Evolutionary conservation across 768 basidiomycete species (phyloP), one percentile per base, ranked within the genome.

Genomic region (Russula brevipes): DNA sequence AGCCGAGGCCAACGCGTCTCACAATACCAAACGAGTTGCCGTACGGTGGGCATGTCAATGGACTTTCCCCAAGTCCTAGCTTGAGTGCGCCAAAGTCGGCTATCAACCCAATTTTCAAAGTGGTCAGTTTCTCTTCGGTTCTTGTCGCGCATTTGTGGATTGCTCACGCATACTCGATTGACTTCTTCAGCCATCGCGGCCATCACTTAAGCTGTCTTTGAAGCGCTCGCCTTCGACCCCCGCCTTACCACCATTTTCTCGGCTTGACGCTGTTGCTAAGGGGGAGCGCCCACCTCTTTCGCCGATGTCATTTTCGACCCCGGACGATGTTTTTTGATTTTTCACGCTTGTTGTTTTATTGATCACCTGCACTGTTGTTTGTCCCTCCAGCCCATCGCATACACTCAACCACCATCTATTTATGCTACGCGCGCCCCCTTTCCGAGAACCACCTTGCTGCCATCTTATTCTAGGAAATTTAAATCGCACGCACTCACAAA

Each of bases 31-130:
- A 44, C 10, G 61, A 62, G 7, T 50, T 65, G 38, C 73, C 70
- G 78, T 64, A 68, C 44, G 77, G 81, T 69, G 79, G 80, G 41
- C 79, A 80, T 62, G 69, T 77, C 45, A 76, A 78, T 66, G 81
- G 81, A 52, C 81, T 83, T 69, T 84, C 86, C 17, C 81, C 86
- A 55, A 85, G 83, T 68, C 81, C 87, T 41, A 80, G 80, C 52
- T 75, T 80, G 57, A 62, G 47, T 57, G 82, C 82, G 16, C 80
- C 88, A 42, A 86, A 85, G 71, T 82, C 85, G 51, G 81, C 80
- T 39, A 89, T 91, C 71, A 91, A 93, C 73, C 89, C 91, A 35
- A 91, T 92, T 72, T 93, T 93, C 80, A 87, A 89, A 83, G 90
- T 93, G 79, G 91, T 92, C 77, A 79, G 91, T 84, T 19, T 60